phyloP scores from a whole-genome alignment of 1,284 basidiomycete species.

The Ustanciosporium gigantosporum region DNA sequence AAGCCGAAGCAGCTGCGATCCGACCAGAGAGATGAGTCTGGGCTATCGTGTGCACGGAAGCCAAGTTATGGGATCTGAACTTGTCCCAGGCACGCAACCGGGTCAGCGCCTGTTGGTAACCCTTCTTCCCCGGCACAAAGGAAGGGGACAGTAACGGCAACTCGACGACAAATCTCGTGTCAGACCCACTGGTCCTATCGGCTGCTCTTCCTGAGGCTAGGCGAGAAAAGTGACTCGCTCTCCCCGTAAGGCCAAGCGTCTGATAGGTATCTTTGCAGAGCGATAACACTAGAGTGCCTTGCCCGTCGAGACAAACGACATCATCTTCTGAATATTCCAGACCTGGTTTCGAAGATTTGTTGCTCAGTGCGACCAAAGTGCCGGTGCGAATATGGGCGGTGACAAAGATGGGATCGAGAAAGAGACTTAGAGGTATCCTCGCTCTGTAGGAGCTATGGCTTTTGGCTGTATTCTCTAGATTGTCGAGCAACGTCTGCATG shows the following conservation, averaged over 20 bases:
- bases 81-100: slow-evolving; percentile 48
- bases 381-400: slow-evolving; percentile 46
- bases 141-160: slow-evolving; percentile 46
- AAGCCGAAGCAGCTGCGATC: neutral
- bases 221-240: slow-evolving; percentile 46
- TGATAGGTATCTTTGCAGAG: slow-evolving; percentile 58
- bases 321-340: slow-evolving; percentile 42
- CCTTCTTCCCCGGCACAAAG: slow-evolving; percentile 53
- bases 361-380: slow-evolving; percentile 43
- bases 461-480: neutral
- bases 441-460: slow-evolving; percentile 27
- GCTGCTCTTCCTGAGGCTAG: slow-evolving; percentile 51
- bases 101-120: slow-evolving; percentile 45
- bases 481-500: slow-evolving; percentile 9
- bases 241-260: slow-evolving; percentile 52
- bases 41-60: slow-evolving; percentile 6
- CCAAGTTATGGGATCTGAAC: slow-evolving; percentile 8
- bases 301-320: slow-evolving; percentile 50
- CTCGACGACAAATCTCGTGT: slow-evolving; percentile 50
- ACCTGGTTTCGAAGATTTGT: slow-evolving; percentile 7
- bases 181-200: slow-evolving; percentile 46
- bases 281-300: slow-evolving; percentile 53
- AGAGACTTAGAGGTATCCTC: slow-evolving; percentile 41
- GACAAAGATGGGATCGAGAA: slow-evolving; percentile 54
- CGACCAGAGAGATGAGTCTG: slow-evolving; percentile 15